Evolutionary conservation across 2,329 filamentous ascomycete genomes (phyloP).

Genomic region (Corniculantispora saksenae): DNA sequence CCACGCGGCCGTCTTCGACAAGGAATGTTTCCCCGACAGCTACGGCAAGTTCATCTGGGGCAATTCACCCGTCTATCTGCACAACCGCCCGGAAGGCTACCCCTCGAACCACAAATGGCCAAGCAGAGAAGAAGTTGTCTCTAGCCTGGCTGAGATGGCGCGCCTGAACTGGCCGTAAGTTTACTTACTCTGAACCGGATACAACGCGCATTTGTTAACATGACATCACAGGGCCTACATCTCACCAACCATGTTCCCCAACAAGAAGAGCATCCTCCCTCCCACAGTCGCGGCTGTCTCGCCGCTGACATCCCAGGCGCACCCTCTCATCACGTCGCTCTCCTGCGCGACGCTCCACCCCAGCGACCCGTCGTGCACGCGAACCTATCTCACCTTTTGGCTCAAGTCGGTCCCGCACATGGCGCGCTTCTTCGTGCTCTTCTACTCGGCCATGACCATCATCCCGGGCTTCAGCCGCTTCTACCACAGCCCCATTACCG

Average conservation of each 20-base stretch:
- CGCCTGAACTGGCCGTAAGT: conserved; percentile 79
- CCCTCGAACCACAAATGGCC: conserved; percentile 74
- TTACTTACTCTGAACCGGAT: neutral
- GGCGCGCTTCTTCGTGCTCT: conserved; percentile 72
- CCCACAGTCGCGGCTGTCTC: conserved; percentile 66
- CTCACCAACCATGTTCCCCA: conserved; percentile 84
- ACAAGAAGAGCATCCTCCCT: conserved; percentile 64
- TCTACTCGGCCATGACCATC: conserved; percentile 69
- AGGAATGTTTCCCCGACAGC: conserved; percentile 64
- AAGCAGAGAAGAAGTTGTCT: conserved; percentile 70
- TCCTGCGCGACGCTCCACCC: conserved; percentile 91
- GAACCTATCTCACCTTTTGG: conserved; percentile 86
- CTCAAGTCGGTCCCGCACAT: conserved; percentile 78
- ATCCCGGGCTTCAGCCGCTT: conserved; percentile 68
- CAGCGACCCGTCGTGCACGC: conserved; percentile 80
- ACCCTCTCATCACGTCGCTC: conserved; percentile 81
- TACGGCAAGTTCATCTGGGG: conserved; percentile 60
- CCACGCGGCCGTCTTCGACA: conserved; percentile 75
- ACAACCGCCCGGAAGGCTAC: conserved; percentile 67
- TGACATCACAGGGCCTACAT: conserved; percentile 62
- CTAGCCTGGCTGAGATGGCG: conserved; percentile 80
- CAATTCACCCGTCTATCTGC: conserved; percentile 78
- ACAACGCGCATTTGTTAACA: neutral
- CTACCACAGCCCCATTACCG: conserved; percentile 67
- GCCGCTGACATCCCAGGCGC: conserved; percentile 79